Evolutionary conservation across 2,329 filamentous ascomycete genomes (phyloP).

Genomic region (Diaporthe helianthi): DNA sequence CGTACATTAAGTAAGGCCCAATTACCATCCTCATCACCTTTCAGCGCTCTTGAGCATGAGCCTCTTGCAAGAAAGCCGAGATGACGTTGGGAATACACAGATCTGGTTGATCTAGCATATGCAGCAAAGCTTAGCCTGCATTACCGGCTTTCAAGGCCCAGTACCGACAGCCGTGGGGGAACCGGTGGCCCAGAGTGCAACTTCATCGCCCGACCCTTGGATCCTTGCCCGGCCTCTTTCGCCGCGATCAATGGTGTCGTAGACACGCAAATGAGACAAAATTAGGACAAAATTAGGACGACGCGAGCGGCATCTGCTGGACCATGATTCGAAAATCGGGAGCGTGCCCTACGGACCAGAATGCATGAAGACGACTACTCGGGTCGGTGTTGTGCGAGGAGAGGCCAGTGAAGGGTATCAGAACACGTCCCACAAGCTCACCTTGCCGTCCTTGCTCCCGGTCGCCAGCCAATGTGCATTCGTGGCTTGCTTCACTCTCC

Average conservation of each 20-base stretch:
- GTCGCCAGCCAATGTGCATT: conserved; percentile 87
- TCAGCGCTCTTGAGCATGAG: background rate
- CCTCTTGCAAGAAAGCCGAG: background rate
- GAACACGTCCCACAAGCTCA: conserved; percentile 96
- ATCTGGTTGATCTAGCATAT: conserved; percentile 20
- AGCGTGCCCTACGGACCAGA: background rate
- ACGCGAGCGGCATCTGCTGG: background rate
- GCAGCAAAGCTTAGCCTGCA: conserved; percentile 13
- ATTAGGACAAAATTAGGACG: background rate
- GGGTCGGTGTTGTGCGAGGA: background rate
- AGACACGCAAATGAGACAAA: background rate
- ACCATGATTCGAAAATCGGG: background rate
- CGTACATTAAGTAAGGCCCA: conserved; percentile 2
- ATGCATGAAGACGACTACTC: background rate
- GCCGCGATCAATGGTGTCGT: background rate
- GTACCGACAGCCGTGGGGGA: conserved; percentile 2
- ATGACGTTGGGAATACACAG: conserved; percentile 17
- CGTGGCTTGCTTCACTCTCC: conserved; percentile 68
- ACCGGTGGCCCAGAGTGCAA: background rate
- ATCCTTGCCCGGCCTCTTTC: background rate
- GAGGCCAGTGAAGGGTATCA: conserved; percentile 45
- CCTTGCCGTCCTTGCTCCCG: conserved; percentile 92
- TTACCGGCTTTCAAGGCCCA: background rate
- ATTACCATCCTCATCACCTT: background rate
- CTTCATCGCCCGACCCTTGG: background rate